Evolutionary conservation across 495 filamentous ascomycete species (phyloP), one percentile per base, ranked within the genome.

Genomic region (Daldinia concentrica): DNA sequence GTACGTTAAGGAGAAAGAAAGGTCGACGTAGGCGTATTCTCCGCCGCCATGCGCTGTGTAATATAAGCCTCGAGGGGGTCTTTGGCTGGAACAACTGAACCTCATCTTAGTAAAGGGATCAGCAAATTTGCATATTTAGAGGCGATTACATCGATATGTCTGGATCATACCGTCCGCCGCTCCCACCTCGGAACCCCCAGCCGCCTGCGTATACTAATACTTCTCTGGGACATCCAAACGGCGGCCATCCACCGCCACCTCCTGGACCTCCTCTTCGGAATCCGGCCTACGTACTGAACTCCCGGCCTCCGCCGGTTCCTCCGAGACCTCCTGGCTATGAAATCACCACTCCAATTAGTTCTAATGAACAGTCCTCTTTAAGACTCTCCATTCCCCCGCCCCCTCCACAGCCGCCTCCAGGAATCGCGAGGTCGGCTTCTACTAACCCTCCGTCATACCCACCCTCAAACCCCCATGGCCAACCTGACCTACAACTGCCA

Each of bases 321-420:
- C 73, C 69, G 41, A 70, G 74, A 39, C 71, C 70, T 26, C 26
- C 41, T 34, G 63, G 64, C 8, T 68, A 65, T 50, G 73, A 72
- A 19, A 63, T 48, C 12, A 60, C 26, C 8, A 6, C 39, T 36
- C 56, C 43, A 5, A 15, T 57, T 19, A 57, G 36, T 51, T 15
- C 58, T 30, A 50, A n/a, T 51, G 3, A 37, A 61, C 67, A 60
- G 15, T 56, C 19, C 6, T 36, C 37, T 24, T 37, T 41, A 11
- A 51, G 24, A 14, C 57, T 62, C 27, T 26, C 62, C 7, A 66
- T 66, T 15, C 70, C 66, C 2, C 68, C 67, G 34, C 48, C 73
- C 11, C 57, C 64, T 56, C 66, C 45, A 5, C 51, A 62, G 17
- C 37, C 50, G 15, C 68, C 68, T 19, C 63, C 43, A 45, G 51